Base-by-base conservation (phyloP, 176 grass and related monocot genomes). In the Avena sativa region DNA sequence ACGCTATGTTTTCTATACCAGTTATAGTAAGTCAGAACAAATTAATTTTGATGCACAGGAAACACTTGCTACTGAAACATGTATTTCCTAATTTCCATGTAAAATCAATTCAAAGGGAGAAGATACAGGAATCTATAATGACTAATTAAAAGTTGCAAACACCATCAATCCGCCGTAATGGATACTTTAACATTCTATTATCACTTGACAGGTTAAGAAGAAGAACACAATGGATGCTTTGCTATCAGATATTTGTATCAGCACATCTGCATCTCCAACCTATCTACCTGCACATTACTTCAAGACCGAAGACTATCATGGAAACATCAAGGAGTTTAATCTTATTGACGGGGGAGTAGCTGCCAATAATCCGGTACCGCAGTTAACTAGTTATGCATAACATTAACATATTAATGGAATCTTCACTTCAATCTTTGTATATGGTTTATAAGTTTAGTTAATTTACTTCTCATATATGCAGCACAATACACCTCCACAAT, bases 211-310 rank as follows among this genome's bases (percentile, higher is more conserved):
- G 95, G 86, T 86, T 69, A 61, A 73, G 79, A 87, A 81, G 28
- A 52, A 81, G 36, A 93, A 62, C 68, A 92, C 85, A 49, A 76
- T 80, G 77, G 85, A 95, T 90, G 95, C 89, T 38, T 90, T 91
- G 26, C 79, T 98, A 63, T 95, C 93, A 65, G 95, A 95, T 86
- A 95, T 98, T 88, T 93, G 89, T 50, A 95, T 95, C 80, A 92
- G 93, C 83, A 92, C 93, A 16, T 93, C 91, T 1, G 93, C 93
- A 58, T 91, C 95, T 59, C 93, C 95, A 72, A 98, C 95, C 63
- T 95, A 98, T 88, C 84, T 95, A 77, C 95, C 93, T 49, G 73
- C 89, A 5, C 88, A 95, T 84, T 92, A 93, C 86, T 98, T 98
- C 48, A 88, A 87, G 68, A 91, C 86, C 13, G 86, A 95, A 83